Conservation (phyloP, 495 filamentous ascomycete genomes). For the Opeltia flavorubescens region DNA sequence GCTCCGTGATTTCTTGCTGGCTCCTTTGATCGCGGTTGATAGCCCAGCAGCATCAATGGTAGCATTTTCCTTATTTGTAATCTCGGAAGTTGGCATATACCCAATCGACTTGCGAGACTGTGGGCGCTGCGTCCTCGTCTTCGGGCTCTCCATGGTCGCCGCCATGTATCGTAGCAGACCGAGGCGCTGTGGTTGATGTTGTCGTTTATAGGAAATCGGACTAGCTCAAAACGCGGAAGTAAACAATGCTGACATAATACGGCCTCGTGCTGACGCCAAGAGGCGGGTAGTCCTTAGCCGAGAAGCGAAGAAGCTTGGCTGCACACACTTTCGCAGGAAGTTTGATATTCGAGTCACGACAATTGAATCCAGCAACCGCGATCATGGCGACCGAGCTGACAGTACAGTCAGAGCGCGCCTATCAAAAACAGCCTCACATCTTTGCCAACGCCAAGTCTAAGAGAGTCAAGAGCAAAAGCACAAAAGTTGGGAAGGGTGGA, state of each 20-base stretch:
- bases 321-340: neutral
- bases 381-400: conserved; percentile 96
- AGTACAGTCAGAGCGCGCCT: conserved; percentile 95
- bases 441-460: conserved; percentile 85
- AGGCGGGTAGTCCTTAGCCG: neutral
- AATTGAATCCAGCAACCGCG: conserved; percentile 34
- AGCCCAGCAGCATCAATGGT: conserved; percentile 42
- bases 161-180: no score
- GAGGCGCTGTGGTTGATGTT: neutral
- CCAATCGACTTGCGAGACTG: conserved; percentile 71
- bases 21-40: conserved; percentile 24
- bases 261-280: neutral
- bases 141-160: conserved; percentile 8
- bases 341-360: conserved; percentile 12
- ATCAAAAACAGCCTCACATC: conserved; percentile 99
- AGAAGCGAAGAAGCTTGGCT: neutral
- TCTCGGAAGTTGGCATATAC: conserved; percentile 39
- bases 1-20: conserved; percentile 66
- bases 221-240: conserved; percentile 6
- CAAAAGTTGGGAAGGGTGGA: conserved; percentile 67
- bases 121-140: conserved; percentile 20
- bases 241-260: conserved; percentile 9
- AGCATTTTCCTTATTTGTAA: conserved; percentile 56
- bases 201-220: conserved; percentile 9
- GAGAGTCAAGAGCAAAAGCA: conserved; percentile 79